Evolutionary conservation across 75 land plant species (phyloP).

Genomic region (Sequoia sempervirens): DNA sequence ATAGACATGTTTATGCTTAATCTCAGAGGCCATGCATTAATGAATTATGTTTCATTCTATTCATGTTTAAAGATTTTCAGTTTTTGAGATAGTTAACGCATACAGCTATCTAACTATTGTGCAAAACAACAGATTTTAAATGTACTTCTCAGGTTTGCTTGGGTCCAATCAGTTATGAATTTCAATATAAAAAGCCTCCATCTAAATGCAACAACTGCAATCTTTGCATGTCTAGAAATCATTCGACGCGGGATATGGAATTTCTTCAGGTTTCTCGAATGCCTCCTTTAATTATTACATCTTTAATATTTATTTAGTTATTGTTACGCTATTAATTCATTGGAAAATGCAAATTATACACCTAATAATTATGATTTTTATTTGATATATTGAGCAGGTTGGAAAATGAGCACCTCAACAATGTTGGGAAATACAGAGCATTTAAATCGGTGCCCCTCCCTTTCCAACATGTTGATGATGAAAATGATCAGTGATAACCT

Average conservation of each 20-base stretch:
- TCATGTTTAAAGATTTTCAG: too few relatives aligned
- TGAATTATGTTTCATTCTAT: neutral
- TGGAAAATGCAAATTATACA: too few relatives aligned
- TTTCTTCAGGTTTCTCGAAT: neutral
- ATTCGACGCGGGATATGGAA: conserved; percentile 32
- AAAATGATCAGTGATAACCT: neutral
- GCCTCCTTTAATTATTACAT: neutral
- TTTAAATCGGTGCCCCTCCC: conserved; percentile 70
- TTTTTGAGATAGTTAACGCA: neutral
- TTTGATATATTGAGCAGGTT: conserved; percentile 26
- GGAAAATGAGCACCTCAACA: conserved; percentile 87
- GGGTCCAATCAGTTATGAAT: conserved; percentile 68
- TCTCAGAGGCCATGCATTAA: neutral
- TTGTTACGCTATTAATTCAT: neutral
- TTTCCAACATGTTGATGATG: conserved; percentile 48
- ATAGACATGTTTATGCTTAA: neutral
- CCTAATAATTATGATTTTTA: neutral
- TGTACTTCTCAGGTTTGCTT: conserved; percentile 68
- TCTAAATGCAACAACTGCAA: neutral
- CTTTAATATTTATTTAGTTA: neutral
- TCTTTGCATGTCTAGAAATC: conserved; percentile 38
- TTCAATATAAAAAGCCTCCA: conserved; percentile 36
- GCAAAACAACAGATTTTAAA: conserved; percentile 54
- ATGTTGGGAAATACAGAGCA: conserved; percentile 70
- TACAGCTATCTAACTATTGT: neutral